A percentile compares a stretch with the other conserved stretches of the same genome.
Conservation (phyloP, 2,329 filamentous ascomycete genomes). For the Aotearoamyces nothofagi region DNA sequence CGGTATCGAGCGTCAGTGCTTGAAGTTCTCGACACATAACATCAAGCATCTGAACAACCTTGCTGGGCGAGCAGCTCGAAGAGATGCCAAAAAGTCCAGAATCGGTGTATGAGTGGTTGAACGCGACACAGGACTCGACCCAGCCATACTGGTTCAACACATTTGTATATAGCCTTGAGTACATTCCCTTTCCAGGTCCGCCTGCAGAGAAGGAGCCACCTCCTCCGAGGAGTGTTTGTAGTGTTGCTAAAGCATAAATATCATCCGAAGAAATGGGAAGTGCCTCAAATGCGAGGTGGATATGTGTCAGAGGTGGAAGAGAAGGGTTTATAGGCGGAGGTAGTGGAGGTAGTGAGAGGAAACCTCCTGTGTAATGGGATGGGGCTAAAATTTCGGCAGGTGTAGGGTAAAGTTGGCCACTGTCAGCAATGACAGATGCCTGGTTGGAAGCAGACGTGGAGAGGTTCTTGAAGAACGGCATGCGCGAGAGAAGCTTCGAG, state of each 20-base stretch:
- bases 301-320: constrained; percentile 71
- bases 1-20: constrained; percentile 58
- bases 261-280: constrained; percentile 80
- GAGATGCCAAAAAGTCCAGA: constrained; percentile 91
- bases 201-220: constrained; percentile 95
- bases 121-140: constrained; percentile 90
- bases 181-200: constrained; percentile 97
- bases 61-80: constrained; percentile 65
- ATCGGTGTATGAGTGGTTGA: constrained; percentile 96
- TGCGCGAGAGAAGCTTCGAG: constrained; percentile 60
- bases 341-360: constrained; percentile 69
- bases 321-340: constrained; percentile 65
- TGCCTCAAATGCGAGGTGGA: constrained; percentile 92
- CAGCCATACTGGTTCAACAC: constrained; percentile 95
- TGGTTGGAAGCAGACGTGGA: constrained; percentile 56
- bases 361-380: constrained; percentile 85
- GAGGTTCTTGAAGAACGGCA: constrained; percentile 83
- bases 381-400: constrained; percentile 42
- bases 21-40: constrained; percentile 88
- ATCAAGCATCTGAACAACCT: constrained; percentile 74
- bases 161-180: constrained; percentile 92
- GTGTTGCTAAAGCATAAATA: constrained; percentile 88
- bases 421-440: constrained; percentile 36
- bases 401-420: constrained; percentile 24
- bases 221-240: constrained; percentile 90